Percentiles rank a stretch among this genome's conserved stretches.
phyloP scores from a whole-genome alignment of 257 asterid genomes.

The Petunia secreta region DNA sequence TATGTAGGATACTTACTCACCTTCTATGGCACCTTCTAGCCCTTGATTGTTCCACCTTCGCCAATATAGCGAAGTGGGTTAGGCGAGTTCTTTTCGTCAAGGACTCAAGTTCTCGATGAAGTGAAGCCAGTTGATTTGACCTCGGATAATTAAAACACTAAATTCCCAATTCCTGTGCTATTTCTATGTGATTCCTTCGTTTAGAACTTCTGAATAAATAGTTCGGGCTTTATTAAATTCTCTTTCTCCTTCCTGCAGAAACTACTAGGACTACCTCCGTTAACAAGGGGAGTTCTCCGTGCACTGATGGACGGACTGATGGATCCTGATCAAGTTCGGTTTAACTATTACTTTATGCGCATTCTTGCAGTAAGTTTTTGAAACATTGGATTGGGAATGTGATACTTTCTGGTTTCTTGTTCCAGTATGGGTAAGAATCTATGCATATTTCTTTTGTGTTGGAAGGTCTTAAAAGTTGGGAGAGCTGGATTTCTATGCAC shows the following conservation, averaged over 20 bases:
- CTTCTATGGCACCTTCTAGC: neutral
- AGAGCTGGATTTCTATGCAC: neutral
- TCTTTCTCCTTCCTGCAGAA: slow-evolving; percentile 45
- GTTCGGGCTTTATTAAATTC: neutral
- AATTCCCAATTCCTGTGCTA: neutral
- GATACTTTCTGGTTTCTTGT: slow-evolving; percentile 9
- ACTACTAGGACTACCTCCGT: slow-evolving; percentile 48
- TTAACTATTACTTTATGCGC: slow-evolving; percentile 58
- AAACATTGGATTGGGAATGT: neutral
- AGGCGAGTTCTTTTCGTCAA: neutral
- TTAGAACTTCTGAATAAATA: neutral
- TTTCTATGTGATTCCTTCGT: neutral
- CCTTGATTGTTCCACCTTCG: neutral
- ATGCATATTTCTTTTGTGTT: neutral
- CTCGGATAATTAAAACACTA: neutral
- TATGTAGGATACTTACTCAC: neutral
- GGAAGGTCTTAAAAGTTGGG: neutral
- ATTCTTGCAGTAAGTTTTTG: slow-evolving; percentile 56
- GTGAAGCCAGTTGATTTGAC: neutral
- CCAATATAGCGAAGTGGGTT: neutral
- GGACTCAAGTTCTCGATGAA: neutral
- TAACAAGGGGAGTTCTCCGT: slow-evolving; percentile 41
- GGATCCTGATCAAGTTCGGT: slow-evolving; percentile 59
- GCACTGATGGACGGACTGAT: slow-evolving; percentile 44
- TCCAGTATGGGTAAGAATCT: neutral